Conservation (phyloP, 805 yeast genomes). For the Starmerella kuoi region DNA sequence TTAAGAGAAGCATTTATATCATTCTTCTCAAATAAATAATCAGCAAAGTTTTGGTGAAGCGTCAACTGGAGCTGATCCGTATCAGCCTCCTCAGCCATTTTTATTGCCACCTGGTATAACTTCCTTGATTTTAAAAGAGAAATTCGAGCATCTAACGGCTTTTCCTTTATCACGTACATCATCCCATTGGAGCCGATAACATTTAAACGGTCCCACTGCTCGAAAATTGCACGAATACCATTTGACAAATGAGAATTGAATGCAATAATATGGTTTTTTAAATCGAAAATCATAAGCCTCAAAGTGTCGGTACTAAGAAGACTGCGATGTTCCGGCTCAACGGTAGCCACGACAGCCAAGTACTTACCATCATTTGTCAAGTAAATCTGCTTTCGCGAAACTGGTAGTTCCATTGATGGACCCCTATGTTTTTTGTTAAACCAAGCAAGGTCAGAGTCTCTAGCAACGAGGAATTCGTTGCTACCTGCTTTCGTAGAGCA, state of each 20-base stretch:
- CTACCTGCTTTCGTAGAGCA: conserved; percentile 27
- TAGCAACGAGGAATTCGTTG: conserved; percentile 50
- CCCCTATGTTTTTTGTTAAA: conserved; percentile 35
- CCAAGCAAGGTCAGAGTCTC: conserved; percentile 49
- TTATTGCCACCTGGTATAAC: conserved; percentile 58
- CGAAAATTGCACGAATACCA: conserved; percentile 46
- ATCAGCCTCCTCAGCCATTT: conserved; percentile 37
- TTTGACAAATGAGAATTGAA: conserved; percentile 58
- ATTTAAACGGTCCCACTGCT: conserved; percentile 44
- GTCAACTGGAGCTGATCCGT: conserved; percentile 17
- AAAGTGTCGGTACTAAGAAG: conserved; percentile 33
- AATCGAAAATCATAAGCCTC: conserved; percentile 55
- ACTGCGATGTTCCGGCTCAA: conserved; percentile 7
- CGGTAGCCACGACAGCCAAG: conserved; percentile 35
- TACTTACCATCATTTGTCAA: conserved; percentile 36
- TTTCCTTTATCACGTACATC: conserved; percentile 55
- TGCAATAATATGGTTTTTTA: conserved; percentile 55
- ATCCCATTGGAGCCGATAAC: conserved; percentile 66
- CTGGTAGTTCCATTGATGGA: conserved; percentile 43
- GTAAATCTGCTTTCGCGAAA: conserved; percentile 42
- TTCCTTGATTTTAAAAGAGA: conserved; percentile 58
- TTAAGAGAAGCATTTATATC: conserved; percentile 57
- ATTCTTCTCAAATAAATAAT: conserved; percentile 52
- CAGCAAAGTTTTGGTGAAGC: conserved; percentile 49
- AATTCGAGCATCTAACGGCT: conserved; percentile 52